phyloP scores from a whole-genome alignment of 352 stramenopile genomes.

The Stephanocyclus meneghinianus region DNA sequence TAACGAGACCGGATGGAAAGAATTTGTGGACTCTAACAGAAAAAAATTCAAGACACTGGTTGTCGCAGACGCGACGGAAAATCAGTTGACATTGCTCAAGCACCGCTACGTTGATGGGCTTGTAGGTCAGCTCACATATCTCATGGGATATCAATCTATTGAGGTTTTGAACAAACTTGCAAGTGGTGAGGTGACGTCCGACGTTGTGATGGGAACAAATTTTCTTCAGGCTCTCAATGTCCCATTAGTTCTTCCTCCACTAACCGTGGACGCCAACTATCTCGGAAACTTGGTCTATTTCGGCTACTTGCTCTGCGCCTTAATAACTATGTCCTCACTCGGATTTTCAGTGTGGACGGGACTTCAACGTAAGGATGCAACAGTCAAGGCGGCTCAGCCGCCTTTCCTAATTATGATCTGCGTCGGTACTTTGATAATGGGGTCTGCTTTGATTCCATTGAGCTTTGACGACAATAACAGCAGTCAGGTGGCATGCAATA shows the following conservation, averaged over 20 bases:
- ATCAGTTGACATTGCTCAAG: constrained; percentile 47
- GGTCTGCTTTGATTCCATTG: constrained; percentile 47
- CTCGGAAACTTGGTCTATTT: constrained; percentile 1
- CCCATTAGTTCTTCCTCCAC: background rate
- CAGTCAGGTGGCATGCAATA: constrained; percentile 17
- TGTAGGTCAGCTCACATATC: constrained; percentile 55
- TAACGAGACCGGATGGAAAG: constrained; percentile 29
- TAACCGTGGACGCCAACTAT: constrained; percentile 1
- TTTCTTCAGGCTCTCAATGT: background rate
- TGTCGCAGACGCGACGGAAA: constrained; percentile 23
- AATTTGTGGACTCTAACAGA: constrained; percentile 43
- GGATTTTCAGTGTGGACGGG: constrained; percentile 23
- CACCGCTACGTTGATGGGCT: constrained; percentile 48
- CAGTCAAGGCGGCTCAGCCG: constrained; percentile 47
- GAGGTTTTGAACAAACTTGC: constrained; percentile 8
- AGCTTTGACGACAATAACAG: constrained; percentile 35
- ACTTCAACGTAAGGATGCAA: constrained; percentile 23
- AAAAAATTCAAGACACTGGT: constrained; percentile 33
- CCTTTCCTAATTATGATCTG: constrained; percentile 55
- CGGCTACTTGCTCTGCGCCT: background rate
- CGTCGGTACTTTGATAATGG: constrained; percentile 40
- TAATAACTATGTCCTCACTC: constrained; percentile 19
- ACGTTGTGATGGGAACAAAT: background rate
- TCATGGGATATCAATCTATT: constrained; percentile 39
- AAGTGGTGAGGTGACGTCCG: background rate